A percentile compares a stretch with the other conserved stretches of the same genome.
These are phyloP conservation scores for Linderniella brevidens DNA, from an alignment of 257 asterid species.

Conservation along the genomic window DNA sequence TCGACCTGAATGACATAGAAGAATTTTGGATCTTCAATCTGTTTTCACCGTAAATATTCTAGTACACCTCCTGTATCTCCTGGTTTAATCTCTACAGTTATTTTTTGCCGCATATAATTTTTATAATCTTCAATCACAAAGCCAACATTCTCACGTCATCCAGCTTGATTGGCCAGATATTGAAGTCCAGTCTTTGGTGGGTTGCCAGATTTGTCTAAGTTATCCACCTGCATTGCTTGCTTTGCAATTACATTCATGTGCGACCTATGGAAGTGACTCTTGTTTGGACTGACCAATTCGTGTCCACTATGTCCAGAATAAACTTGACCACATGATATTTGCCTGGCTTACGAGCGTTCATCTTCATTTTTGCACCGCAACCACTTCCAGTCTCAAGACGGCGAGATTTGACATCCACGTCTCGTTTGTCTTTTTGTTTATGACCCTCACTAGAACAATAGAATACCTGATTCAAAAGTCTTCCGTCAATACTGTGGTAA, in stretches of 20 bases:
- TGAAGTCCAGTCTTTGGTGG: neutral
- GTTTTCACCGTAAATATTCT: slow-evolving; percentile 1
- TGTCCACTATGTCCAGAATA: neutral
- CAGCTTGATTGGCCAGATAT: neutral
- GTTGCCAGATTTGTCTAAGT: neutral
- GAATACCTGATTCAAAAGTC: slow-evolving; percentile 1
- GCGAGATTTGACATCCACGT: neutral
- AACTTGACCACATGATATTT: neutral
- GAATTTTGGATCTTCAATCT: too few species aligned
- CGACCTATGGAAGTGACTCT: neutral
- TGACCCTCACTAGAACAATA: slow-evolving; percentile 3
- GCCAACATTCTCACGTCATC: slow-evolving; percentile 3
- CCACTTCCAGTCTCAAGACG: neutral
- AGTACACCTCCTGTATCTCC: slow-evolving; percentile 6
- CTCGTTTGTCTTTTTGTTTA: too few species aligned
- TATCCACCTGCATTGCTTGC: neutral
- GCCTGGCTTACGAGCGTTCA: neutral
- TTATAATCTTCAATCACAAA: neutral
- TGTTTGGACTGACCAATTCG: neutral
- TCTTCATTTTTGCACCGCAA: slow-evolving; percentile 3
- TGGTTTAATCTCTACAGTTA: slow-evolving; percentile 1
- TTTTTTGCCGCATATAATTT: neutral
- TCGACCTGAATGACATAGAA: neutral
- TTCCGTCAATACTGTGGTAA: neutral
- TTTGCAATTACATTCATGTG: neutral